phyloP scores from a whole-genome alignment of 345 rosid species.

The Eucalyptus cloeziana region DNA sequence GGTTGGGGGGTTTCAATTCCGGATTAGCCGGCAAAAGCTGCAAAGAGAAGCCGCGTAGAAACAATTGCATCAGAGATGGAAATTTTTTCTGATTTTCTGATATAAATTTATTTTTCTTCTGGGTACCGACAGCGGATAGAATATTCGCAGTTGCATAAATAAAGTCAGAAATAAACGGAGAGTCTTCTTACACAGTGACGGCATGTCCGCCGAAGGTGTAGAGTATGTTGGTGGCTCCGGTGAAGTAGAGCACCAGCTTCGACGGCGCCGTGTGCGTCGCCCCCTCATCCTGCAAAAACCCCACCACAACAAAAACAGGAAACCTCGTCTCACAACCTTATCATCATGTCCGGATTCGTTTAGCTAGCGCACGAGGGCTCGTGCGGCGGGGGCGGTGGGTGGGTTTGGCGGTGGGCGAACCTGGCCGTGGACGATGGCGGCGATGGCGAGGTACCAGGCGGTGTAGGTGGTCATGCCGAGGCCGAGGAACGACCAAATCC shows the following conservation, averaged over 20 bases:
- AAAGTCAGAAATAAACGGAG: neutral
- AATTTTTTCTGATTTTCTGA: neutral
- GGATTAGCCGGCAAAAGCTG: conserved; percentile 70
- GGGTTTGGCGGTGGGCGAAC: conserved; percentile 4
- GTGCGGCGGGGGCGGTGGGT: neutral
- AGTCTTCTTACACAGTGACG: conserved; percentile 80
- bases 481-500: conserved; percentile 98
- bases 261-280: conserved; percentile 75
- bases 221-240: conserved; percentile 97
- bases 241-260: conserved; percentile 83
- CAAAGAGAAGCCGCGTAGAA: conserved; percentile 68
- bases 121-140: neutral
- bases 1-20: neutral
- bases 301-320: neutral
- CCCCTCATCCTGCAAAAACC: conserved; percentile 28
- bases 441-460: conserved; percentile 91
- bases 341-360: neutral
- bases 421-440: conserved; percentile 80
- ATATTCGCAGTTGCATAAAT: neutral
- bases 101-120: neutral
- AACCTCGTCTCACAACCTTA: neutral
- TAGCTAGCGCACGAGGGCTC: neutral
- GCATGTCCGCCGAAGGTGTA: conserved; percentile 99
- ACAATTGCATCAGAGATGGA: neutral
- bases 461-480: conserved; percentile 99